These are phyloP conservation scores for Phyllosticta citrichinensis DNA, from an alignment of 2,329 filamentous ascomycete genomes.

Conservation along the genomic window DNA sequence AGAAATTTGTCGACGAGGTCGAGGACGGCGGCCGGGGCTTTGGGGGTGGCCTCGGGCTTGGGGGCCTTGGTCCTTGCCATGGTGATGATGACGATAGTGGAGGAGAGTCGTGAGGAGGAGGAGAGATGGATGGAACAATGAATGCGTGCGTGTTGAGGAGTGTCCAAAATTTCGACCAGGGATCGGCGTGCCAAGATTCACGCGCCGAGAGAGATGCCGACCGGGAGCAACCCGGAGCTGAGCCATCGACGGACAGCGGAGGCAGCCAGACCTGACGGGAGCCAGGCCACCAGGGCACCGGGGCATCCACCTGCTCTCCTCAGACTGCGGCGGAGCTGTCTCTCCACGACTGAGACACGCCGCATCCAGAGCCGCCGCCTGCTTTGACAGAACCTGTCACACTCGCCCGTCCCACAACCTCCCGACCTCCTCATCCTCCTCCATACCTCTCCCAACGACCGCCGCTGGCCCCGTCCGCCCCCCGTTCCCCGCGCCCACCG, in stretches of 20 bases:
- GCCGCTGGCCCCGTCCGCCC: neutral
- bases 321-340: neutral
- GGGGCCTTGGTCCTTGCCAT: slow-evolving; percentile 10
- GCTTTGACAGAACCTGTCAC: neutral
- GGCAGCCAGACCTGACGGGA: neutral
- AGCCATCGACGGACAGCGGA: neutral
- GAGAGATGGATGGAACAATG: neutral
- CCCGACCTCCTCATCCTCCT: neutral
- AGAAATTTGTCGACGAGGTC: slow-evolving; percentile 27
- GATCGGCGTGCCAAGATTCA: neutral
- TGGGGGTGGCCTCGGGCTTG: slow-evolving; percentile 10
- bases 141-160: neutral
- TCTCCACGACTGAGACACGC: neutral
- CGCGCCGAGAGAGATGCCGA: neutral
- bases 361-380: neutral
- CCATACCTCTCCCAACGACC: neutral
- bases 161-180: slow-evolving; percentile 1
- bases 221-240: neutral
- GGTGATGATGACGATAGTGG: neutral
- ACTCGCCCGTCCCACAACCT: neutral
- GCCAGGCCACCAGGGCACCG: too few species aligned
- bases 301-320: neutral
- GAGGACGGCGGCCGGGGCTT: slow-evolving; percentile 18
- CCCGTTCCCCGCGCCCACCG: neutral
- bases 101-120: neutral